Evolutionary conservation across 2,329 filamentous ascomycete genomes (phyloP).

Genomic region (Phyllosticta citrichinensis): DNA sequence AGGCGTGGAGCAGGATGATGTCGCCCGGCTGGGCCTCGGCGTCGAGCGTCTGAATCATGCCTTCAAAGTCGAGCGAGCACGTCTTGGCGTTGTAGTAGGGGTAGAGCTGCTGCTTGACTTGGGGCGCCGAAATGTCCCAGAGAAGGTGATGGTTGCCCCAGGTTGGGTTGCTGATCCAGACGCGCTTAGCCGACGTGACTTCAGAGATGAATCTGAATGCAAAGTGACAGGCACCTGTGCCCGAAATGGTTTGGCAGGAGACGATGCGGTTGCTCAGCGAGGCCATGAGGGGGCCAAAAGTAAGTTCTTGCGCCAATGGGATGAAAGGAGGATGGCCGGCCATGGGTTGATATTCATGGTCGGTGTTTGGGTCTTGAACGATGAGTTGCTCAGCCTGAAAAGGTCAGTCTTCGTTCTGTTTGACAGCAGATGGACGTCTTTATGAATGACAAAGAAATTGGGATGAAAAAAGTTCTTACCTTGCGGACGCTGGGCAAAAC

Average conservation of each 20-base stretch:
- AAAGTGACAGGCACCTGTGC: slow-evolving; percentile 28
- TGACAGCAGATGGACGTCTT: not conserved
- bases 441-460: not conserved
- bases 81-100: slow-evolving; percentile 22
- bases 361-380: slow-evolving; percentile 5
- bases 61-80: slow-evolving; percentile 21
- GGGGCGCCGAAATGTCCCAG: slow-evolving; percentile 17
- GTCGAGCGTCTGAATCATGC: slow-evolving; percentile 19
- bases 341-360: slow-evolving; percentile 20
- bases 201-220: slow-evolving; percentile 19
- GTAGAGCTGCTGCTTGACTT: slow-evolving; percentile 14
- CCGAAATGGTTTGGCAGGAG: slow-evolving; percentile 28
- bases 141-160: slow-evolving; percentile 25
- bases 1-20: slow-evolving; percentile 30
- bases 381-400: slow-evolving; percentile 10
- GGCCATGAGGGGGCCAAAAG: slow-evolving; percentile 16
- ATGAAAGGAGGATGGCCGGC: slow-evolving; percentile 16
- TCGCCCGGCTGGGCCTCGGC: slow-evolving; percentile 19
- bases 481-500: slow-evolving; percentile 25
- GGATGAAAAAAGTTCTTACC: slow-evolving; percentile 1
- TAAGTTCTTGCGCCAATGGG: slow-evolving; percentile 17
- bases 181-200: slow-evolving; percentile 14
- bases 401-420: slow-evolving; percentile 3
- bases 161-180: slow-evolving; percentile 26
- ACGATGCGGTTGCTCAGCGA: slow-evolving; percentile 12